These are phyloP conservation scores for Rhododendron ferrugineum DNA, from an alignment of 148 eudicot species.

Conservation along the genomic window DNA sequence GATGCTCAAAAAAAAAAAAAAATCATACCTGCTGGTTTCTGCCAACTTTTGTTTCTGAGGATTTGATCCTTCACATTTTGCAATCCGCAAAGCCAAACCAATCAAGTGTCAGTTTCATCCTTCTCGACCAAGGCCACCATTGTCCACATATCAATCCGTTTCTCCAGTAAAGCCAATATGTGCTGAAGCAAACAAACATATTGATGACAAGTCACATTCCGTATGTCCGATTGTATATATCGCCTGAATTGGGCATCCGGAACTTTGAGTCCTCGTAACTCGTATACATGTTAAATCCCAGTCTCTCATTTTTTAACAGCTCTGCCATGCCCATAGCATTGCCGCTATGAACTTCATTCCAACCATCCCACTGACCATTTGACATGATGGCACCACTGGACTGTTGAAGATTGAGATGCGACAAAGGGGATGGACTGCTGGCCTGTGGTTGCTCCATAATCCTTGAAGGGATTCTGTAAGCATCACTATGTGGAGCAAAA, in stretches of 20 bases:
- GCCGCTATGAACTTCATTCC: slow-evolving; percentile 44
- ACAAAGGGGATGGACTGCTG: slow-evolving; percentile 32
- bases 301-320: slow-evolving; percentile 45
- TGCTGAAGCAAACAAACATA: background rate
- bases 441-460: slow-evolving; percentile 48
- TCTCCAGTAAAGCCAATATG: slow-evolving; percentile 5
- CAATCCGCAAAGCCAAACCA: slow-evolving; percentile 12
- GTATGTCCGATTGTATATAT: slow-evolving; percentile 44
- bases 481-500: slow-evolving; percentile 38
- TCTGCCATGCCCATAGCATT: slow-evolving; percentile 47
- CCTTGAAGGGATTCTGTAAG: slow-evolving; percentile 49
- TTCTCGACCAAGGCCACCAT: slow-evolving; percentile 8
- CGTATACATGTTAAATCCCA: slow-evolving; percentile 31
- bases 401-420: slow-evolving; percentile 46
- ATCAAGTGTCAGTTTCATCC: slow-evolving; percentile 14
- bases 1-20: background rate
- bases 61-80: slow-evolving; percentile 13
- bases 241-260: slow-evolving; percentile 47
- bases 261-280: slow-evolving; percentile 55
- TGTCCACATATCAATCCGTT: slow-evolving; percentile 4
- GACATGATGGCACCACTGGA: slow-evolving; percentile 43
- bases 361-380: slow-evolving; percentile 77
- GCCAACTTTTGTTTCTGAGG: slow-evolving; percentile 6
- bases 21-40: slow-evolving; percentile 22
- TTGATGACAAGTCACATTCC: slow-evolving; percentile 39